Conservation (phyloP, 768 basidiomycete genomes). For the Dentipellis fragilis region DNA sequence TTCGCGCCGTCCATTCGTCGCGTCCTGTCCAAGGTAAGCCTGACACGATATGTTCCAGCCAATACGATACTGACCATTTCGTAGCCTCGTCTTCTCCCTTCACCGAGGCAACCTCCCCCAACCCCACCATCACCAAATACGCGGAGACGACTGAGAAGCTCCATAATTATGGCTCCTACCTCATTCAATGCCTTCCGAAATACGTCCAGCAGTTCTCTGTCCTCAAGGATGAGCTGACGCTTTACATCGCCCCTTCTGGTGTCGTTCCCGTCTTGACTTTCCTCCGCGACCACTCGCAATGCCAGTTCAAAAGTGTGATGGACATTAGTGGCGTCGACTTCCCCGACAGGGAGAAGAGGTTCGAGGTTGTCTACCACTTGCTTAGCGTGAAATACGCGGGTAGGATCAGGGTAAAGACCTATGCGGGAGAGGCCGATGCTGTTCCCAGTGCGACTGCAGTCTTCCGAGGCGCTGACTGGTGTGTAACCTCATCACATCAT, state of each 20-base stretch:
- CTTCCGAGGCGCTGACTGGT: conserved; percentile 94
- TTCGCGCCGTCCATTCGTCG: conserved; percentile 15
- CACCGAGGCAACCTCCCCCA: conserved; percentile 80
- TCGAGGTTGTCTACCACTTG: conserved; percentile 95
- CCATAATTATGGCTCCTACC: conserved; percentile 89
- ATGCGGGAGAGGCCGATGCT: conserved; percentile 85
- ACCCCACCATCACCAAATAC: conserved; percentile 67
- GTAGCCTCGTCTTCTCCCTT: conserved; percentile 72
- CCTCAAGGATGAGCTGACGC: conserved; percentile 87
- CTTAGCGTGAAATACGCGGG: conserved; percentile 71
- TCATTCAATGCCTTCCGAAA: conserved; percentile 89
- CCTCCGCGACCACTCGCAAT: conserved; percentile 90
- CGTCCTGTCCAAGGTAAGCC: conserved; percentile 36
- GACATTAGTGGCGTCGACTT: conserved; percentile 95
- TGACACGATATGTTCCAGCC: background rate
- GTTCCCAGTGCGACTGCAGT: conserved; percentile 75
- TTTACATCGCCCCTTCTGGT: conserved; percentile 77
- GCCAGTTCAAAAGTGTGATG: conserved; percentile 87
- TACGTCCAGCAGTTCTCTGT: conserved; percentile 98
- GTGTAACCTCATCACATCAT: conserved; percentile 15
- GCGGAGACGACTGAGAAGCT: conserved; percentile 67
- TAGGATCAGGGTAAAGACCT: conserved; percentile 93
- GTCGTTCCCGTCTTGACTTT: conserved; percentile 83
- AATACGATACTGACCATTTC: background rate
- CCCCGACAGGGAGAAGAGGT: conserved; percentile 85